These are phyloP conservation scores for Pythium aphanidermatum DNA, from an alignment of 352 stramenopile species.

Conservation along the genomic window DNA sequence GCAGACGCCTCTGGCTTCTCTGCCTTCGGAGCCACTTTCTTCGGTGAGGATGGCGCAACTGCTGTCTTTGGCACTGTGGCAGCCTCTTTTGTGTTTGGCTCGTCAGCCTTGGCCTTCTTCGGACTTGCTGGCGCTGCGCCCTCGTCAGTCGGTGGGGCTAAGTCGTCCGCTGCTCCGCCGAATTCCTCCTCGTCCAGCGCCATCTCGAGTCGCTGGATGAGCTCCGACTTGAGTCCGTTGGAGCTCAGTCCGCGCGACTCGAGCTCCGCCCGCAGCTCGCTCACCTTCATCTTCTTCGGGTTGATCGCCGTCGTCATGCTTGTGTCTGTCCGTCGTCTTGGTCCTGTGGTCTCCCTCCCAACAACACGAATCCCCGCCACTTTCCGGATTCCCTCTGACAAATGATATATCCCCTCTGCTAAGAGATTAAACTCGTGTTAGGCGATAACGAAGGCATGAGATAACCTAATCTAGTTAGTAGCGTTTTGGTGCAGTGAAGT, in stretches of 20 bases:
- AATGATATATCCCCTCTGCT: constrained; percentile 6
- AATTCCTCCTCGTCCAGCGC: constrained; percentile 87
- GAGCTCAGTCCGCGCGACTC: constrained; percentile 76
- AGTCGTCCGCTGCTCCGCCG: constrained; percentile 63
- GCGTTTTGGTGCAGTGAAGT: constrained; percentile 77
- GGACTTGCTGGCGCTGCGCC: constrained; percentile 4
- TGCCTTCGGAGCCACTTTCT: constrained; percentile 10
- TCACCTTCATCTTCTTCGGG: constrained; percentile 91
- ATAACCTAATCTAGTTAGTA: constrained; percentile 39
- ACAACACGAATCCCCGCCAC: constrained; percentile 16
- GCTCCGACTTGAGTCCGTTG: constrained; percentile 84
- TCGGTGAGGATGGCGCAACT: constrained; percentile 5
- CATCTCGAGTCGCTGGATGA: constrained; percentile 85
- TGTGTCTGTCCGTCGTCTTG: neutral
- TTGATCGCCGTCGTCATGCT: constrained; percentile 53
- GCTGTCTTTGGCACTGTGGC: constrained; percentile 1
- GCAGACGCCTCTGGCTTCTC: constrained; percentile 6
- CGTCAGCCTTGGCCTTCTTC: constrained; percentile 9
- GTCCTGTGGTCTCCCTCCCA: neutral
- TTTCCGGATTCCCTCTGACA: constrained; percentile 20
- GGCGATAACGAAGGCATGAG: neutral
- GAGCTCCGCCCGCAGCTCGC: constrained; percentile 79
- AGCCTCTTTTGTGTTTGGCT: constrained; percentile 15
- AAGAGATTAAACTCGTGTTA: constrained; percentile 4
- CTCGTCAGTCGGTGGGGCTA: constrained; percentile 35